Conservation (phyloP, 2,329 filamentous ascomycete species). For the Fusarium verrucosum region DNA sequence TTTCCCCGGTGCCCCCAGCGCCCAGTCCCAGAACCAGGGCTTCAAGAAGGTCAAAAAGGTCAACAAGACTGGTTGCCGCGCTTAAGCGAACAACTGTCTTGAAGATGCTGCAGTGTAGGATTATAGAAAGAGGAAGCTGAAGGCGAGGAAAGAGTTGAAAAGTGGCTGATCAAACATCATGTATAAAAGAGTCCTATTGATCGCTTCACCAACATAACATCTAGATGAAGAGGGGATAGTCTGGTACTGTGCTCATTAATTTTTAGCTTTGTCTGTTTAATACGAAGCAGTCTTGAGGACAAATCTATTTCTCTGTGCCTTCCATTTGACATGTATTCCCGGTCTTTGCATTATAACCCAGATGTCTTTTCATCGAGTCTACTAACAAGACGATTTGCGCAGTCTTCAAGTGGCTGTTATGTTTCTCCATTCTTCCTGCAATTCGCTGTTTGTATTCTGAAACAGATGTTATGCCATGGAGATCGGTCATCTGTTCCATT, state of each 20-base stretch:
- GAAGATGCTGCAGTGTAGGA: neutral
- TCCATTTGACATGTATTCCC: neutral
- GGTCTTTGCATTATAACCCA: too few species aligned
- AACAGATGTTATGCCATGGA: neutral
- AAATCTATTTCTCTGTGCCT: neutral
- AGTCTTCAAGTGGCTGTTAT: neutral
- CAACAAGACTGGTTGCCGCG: constrained; percentile 10
- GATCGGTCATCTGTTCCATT: neutral
- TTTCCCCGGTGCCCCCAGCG: constrained; percentile 4
- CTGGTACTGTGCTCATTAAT: constrained; percentile 28
- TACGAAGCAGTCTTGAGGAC: constrained; percentile 18
- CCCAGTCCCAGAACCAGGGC: constrained; percentile 3
- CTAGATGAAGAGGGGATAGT: constrained; percentile 25
- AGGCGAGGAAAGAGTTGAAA: neutral
- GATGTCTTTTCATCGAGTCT: too few species aligned
- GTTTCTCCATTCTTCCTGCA: neutral
- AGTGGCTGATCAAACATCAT: constrained; percentile 12
- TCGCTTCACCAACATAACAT: constrained; percentile 11
- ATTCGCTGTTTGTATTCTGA: neutral
- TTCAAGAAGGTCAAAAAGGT: too few species aligned
- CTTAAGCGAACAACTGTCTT: constrained; percentile 7
- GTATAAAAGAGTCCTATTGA: constrained; percentile 28
- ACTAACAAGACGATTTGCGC: too few species aligned
- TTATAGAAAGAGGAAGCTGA: constrained; percentile 14
- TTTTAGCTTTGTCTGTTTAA: constrained; percentile 27